phyloP scores from a whole-genome alignment of 2,329 filamentous ascomycete genomes.

The Eutypa lata region DNA sequence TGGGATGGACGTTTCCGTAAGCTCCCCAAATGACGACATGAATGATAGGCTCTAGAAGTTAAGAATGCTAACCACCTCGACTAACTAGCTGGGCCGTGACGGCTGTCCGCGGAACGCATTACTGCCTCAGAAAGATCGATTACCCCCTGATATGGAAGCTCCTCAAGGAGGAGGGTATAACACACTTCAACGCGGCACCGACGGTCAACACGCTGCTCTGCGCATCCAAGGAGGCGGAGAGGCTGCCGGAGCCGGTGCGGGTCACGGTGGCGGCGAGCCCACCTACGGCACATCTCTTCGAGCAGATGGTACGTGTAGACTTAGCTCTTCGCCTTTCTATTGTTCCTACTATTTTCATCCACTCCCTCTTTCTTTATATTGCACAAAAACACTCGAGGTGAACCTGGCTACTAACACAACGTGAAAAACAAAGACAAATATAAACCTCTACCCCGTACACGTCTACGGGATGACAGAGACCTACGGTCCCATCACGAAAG shows the following conservation, averaged over 20 bases:
- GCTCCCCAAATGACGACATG: conserved; percentile 4
- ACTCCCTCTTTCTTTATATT: too few relatives aligned
- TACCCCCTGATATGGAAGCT: conserved; percentile 90
- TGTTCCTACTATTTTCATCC: neutral
- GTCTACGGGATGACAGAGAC: conserved; percentile 89
- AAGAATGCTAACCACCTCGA: neutral
- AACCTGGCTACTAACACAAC: neutral
- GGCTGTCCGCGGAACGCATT: conserved; percentile 88
- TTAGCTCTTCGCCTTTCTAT: neutral
- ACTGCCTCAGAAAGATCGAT: conserved; percentile 91
- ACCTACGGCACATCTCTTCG: conserved; percentile 84
- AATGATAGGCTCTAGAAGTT: neutral
- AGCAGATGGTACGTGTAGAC: conserved; percentile 72
- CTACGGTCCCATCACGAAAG: conserved; percentile 93
- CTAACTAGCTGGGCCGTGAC: conserved; percentile 73
- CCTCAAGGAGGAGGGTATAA: conserved; percentile 81
- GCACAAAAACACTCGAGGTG: too few relatives aligned
- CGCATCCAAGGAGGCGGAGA: conserved; percentile 70
- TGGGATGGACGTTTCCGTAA: conserved; percentile 78
- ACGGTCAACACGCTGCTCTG: conserved; percentile 95
- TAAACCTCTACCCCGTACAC: conserved; percentile 89
- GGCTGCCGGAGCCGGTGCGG: conserved; percentile 66
- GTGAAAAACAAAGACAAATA: conserved; percentile 25
- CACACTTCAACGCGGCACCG: conserved; percentile 92
- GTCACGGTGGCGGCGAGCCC: conserved; percentile 94